Evolutionary conservation across 345 rosid species (phyloP).

Genomic region (Linum lewisii): DNA sequence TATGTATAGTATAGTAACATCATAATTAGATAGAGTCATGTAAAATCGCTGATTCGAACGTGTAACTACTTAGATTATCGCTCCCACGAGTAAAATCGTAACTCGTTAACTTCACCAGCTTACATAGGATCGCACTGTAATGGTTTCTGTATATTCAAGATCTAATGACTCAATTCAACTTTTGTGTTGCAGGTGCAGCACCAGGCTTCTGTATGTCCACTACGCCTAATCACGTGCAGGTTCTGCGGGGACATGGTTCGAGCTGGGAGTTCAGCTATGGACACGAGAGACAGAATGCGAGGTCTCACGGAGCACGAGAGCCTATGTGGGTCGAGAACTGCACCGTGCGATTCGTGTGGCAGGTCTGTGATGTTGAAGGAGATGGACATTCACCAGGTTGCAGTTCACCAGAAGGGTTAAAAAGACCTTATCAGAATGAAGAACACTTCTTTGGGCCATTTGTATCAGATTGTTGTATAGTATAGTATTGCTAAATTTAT

Average conservation of each 20-base stretch:
- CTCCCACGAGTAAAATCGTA: too few relatives aligned
- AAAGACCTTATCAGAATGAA: not conserved
- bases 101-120: too few relatives aligned
- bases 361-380: constrained; percentile 95
- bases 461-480: not conserved
- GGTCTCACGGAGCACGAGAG: constrained; percentile 97
- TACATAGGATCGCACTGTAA: too few relatives aligned
- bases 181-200: constrained; percentile 49
- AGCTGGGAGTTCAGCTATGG: constrained; percentile 67
- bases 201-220: constrained; percentile 60
- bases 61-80: too few relatives aligned
- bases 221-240: constrained; percentile 63
- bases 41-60: too few relatives aligned
- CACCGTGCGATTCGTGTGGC: constrained; percentile 89
- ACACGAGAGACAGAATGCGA: constrained; percentile 60
- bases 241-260: constrained; percentile 95
- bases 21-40: too few relatives aligned
- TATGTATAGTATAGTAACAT: too few relatives aligned
- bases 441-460: not conserved
- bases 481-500: too few relatives aligned
- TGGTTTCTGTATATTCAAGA: too few relatives aligned
- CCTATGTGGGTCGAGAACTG: constrained; percentile 83
- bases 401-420: constrained; percentile 53
- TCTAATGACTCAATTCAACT: too few relatives aligned
- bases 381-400: constrained; percentile 90